Evolutionary conservation across 108 stramenopile genomes (phyloP), one percentile per base, ranked within the genome.

Genomic region (Discostella pseudostelligera): DNA sequence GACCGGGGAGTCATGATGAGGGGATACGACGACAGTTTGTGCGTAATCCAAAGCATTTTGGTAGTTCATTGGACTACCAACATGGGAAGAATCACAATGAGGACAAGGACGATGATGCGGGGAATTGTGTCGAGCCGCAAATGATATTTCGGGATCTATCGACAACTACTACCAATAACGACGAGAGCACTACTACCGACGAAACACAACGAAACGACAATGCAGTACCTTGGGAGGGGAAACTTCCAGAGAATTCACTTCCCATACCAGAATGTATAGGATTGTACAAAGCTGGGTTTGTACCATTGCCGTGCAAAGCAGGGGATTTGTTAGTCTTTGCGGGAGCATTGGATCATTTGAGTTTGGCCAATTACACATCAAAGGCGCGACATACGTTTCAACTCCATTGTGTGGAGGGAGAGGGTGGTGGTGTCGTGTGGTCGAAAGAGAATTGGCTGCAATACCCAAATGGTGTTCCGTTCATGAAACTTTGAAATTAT

Each of bases 391-490:
- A 97, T 70, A 94, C 96, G 8, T 97, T 97, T 71, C 96, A 96
- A 62, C 71, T 96, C 36, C 96, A 96, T 67, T 72, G 92, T 48
- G 81, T 96, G 29, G 96, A 96, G 61, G 93, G 93, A 0, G 79
- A 82, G 25, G 54, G 67, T 3, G 81, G 69, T 3, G 92, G 90
- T 24, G 59, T 92, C 17, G 45, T 47, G 40, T 96, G 96, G 96
- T 86, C 89, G 16, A 72, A 76, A 17, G 69, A 65, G 28, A 96
- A 96, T 73, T 96, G 96, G 96, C 62, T 96, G n/a, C 96, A 96
- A 70, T 96, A 96, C 69, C 85, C 88, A 12, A 8, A 29, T 0
- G 78, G 62, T n/a, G 28, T 61, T 2, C 21, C 67, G 9, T 94
- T 94, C 63, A 62, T 92, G 70, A 72, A 62, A 19, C 43, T 81